Evolutionary conservation across 768 basidiomycete species (phyloP), one percentile per base, ranked within the genome.

Genomic region (Termitomyces sp.): DNA sequence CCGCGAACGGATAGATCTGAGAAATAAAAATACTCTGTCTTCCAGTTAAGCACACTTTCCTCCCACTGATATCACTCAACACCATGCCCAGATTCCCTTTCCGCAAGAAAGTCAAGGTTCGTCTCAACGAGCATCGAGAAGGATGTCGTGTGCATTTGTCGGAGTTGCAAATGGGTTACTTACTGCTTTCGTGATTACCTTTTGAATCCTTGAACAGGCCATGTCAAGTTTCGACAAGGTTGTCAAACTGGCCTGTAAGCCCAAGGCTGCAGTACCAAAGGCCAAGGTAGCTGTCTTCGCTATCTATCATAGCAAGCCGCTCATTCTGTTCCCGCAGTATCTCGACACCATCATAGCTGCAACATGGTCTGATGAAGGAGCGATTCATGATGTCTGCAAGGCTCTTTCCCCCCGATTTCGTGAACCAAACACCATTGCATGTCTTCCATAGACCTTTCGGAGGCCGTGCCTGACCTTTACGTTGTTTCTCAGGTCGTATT

Each of bases 201-300:
- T 43, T 43, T 33, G 49, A 62, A 60, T 51, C 41, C 49, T 58
- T 53, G 36, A 63, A 41, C 44, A 60, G 62, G 64, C 56, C 71
- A 88, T 88, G 87, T 87, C 89, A 66, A 87, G 86, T 75, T 90
- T 82, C 73, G 90, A 92, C 79, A 92, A 98, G 80, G 87, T 91
- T 69, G 91, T 98, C 66, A 97, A 96, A 77, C 76, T 93, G 70
- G 97, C 96, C 14, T 98, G 95, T 77, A 98, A 98, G 81, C 93
- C 95, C 58, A 98, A 98, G 77, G 86, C 92, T 49, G 93, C 93
- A 2, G 87, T 93, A 2, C 97, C 97, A 62, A 99, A 99, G 76
- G 76, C 93, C 63, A 99, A 99, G 83, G 95, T 93, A 59, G 12
- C 12, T 23, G 60, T 52, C 56, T 35, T 14, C 26, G 51, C 44